Conservation (phyloP, 805 yeast species). For the Millerozyma acaciae region DNA sequence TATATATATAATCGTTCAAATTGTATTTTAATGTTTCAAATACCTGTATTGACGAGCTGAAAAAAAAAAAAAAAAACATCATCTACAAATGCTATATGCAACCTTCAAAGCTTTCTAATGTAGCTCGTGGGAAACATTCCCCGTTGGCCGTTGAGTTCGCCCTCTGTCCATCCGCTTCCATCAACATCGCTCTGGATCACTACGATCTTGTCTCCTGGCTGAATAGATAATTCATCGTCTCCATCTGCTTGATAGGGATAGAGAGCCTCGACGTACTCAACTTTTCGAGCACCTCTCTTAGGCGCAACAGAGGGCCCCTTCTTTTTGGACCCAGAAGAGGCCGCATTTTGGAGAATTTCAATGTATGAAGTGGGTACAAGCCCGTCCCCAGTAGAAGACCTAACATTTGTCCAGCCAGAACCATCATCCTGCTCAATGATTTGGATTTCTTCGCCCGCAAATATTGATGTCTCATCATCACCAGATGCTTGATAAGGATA, state of each 20-base stretch:
- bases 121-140: conserved; percentile 68
- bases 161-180: conserved; percentile 94
- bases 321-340: conserved; percentile 27
- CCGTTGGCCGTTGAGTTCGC: conserved; percentile 48
- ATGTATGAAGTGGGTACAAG: conserved; percentile 84
- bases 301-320: conserved; percentile 83
- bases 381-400: conserved; percentile 51
- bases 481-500: conserved; percentile 68
- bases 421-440: conserved; percentile 76
- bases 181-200: conserved; percentile 55
- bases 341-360: conserved; percentile 29
- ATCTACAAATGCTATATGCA: background rate
- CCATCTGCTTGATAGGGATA: conserved; percentile 78
- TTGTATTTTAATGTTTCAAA: conserved; percentile 4
- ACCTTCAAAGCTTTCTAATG: conserved; percentile 35
- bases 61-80: too few species aligned
- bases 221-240: conserved; percentile 70
- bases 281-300: conserved; percentile 63
- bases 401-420: conserved; percentile 83
- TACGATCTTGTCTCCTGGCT: conserved; percentile 68
- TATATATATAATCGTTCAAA: conserved; percentile 9
- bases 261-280: conserved; percentile 61
- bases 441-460: conserved; percentile 56
- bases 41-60: conserved; percentile 1
- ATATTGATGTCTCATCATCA: conserved; percentile 66